Base-by-base conservation (phyloP, 2,329 filamentous ascomycete species). In the Monosporascus sp. region DNA sequence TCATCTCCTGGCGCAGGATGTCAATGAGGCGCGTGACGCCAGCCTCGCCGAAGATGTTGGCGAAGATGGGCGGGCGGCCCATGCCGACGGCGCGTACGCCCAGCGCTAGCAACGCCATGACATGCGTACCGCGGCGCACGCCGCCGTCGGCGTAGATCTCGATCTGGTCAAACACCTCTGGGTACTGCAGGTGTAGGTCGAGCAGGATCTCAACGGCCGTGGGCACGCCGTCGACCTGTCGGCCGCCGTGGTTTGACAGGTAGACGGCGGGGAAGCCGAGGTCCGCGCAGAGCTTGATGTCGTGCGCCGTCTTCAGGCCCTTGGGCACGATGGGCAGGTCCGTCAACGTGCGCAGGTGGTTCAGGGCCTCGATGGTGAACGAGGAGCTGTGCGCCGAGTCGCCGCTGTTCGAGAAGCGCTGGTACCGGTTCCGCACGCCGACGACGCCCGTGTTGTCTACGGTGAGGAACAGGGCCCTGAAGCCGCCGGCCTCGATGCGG, bases 61-160 rank as follows among this genome's bases (percentile, higher is more conserved):
- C 70, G 59, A 70, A 79, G 73, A 79, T 76, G 55, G 75, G 68
- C 3, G 72, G 68, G 16, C 76, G 61, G 9, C 74, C 76, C 3
- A 79, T 54, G 20, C 76, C 63, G 16, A 71, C 68, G 20, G 65
- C 67, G 5, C 58, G 56, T 6, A 68, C 69, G 5, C 69, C 68
- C 5, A 70, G 59, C 0, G 68, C 68, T 5, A 72, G 60, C n/a
- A 69, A 51, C 57, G 68, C 68, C 44, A 71, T 52, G 2, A 68
- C 58, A 51, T 72, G 68, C 37, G 61, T 62, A 17, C 69, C 68
- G 52, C 65, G 66, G 2, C 70, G 61, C 24, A 72, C 63, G 5
- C 69, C 69, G 35, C 68, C 67, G 50, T 72, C 68, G 5, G 66
- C 67, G 50, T 63, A 62, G 16, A 71, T 61, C 50, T 68, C 65